A percentile compares a stretch with the other conserved stretches of the same genome.
These are phyloP conservation scores for Globisporangium rhizosaccharum DNA, from an alignment of 352 stramenopile species.

Conservation along the genomic window DNA sequence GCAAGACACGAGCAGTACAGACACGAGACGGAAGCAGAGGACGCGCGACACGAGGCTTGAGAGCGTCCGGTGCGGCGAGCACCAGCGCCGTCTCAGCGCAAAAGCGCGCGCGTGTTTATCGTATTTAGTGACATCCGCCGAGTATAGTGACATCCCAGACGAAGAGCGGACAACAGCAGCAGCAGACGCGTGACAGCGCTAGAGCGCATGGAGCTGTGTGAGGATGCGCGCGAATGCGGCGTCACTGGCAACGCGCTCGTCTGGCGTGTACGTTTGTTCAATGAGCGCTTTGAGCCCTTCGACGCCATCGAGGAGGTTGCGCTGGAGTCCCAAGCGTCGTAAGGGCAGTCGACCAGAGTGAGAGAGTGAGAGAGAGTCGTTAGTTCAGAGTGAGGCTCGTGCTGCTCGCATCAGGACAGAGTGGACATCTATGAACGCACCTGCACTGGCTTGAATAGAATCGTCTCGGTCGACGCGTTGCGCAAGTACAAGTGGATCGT, in stretches of 20 bases:
- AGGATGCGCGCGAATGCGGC: slow-evolving; percentile 32
- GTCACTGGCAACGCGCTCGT: slow-evolving; percentile 41
- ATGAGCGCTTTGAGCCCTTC: slow-evolving; percentile 56
- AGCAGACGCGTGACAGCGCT: not conserved
- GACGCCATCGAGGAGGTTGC: slow-evolving; percentile 59
- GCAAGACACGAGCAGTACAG: not conserved
- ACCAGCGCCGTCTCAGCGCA: slow-evolving; percentile 34
- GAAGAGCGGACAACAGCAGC: not conserved
- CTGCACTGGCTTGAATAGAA: slow-evolving; percentile 82
- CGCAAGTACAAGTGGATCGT: slow-evolving; percentile 72
- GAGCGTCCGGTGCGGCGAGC: slow-evolving; percentile 43
- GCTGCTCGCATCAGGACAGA: not conserved
- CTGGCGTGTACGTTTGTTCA: slow-evolving; percentile 46
- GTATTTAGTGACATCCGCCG: slow-evolving; percentile 26
- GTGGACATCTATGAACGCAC: slow-evolving; percentile 15
- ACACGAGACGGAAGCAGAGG: slow-evolving; percentile 1
- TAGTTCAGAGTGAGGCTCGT: no score
- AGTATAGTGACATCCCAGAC: slow-evolving; percentile 26
- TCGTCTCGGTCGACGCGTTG: slow-evolving; percentile 76
- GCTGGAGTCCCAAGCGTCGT: slow-evolving; percentile 19
- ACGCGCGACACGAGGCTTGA: slow-evolving; percentile 21
- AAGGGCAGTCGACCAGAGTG: no score
- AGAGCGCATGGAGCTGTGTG: slow-evolving; percentile 45
- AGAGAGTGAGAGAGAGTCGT: not conserved
- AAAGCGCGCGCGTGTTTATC: slow-evolving; percentile 28